phyloP scores from a whole-genome alignment of 257 asterid species.

The Capsicum chinense region DNA sequence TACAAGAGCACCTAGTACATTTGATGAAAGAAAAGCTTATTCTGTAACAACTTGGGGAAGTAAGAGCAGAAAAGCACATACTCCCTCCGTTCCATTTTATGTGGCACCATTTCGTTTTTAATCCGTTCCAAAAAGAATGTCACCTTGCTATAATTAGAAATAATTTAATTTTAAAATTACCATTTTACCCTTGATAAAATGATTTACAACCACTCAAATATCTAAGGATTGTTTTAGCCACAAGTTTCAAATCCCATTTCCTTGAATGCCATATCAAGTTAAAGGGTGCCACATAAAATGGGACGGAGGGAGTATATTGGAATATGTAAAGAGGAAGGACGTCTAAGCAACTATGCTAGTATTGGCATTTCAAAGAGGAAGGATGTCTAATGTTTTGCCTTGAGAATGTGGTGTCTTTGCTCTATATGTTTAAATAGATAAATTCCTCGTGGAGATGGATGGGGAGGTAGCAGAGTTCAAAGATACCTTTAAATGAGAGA shows the following conservation, averaged over 20 bases:
- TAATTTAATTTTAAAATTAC: no score
- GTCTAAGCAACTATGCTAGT: not conserved
- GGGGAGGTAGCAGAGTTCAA: slow-evolving; percentile 1
- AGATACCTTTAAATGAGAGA: not conserved
- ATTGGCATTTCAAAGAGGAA: not conserved
- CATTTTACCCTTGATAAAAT: no score
- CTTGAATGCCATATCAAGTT: no score
- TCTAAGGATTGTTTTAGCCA: no score
- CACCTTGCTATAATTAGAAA: no score
- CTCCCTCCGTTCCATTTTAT: no score
- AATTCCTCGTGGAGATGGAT: not conserved
- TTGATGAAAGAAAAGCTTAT: not conserved
- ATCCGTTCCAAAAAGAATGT: no score
- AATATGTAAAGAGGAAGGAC: not conserved
- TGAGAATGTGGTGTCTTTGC: not conserved
- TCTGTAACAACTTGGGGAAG: not conserved
- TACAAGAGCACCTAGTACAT: not conserved
- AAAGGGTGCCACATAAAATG: no score
- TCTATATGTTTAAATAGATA: not conserved
- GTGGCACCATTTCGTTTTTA: no score
- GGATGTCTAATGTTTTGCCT: not conserved
- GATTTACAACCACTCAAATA: no score
- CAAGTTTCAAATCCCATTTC: no score
- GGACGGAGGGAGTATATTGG: not conserved
- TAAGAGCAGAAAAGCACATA: not conserved